Conservation (phyloP, 2,329 filamentous ascomycete genomes). For the Ophiocordyceps camponoti-saundersi region DNA sequence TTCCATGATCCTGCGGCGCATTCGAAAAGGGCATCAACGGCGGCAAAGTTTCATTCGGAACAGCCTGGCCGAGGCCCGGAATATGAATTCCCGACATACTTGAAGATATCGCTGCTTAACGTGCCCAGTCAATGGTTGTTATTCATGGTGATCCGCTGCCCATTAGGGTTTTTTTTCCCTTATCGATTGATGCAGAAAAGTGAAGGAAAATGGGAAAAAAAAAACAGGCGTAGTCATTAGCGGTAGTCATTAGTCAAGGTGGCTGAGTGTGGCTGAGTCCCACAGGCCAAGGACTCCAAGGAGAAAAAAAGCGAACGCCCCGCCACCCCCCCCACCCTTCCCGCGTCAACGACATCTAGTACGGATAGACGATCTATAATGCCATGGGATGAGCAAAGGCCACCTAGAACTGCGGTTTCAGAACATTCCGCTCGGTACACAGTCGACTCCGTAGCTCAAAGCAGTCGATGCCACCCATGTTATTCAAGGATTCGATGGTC, state of each 20-base stretch:
- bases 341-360: background rate
- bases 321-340: background rate
- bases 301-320: no score
- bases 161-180: background rate
- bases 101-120: background rate
- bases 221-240: no score
- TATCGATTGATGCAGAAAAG: background rate
- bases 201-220: no score
- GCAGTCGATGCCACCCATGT: no score
- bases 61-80: conserved; percentile 24
- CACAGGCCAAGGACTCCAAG: no score
- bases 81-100: conserved; percentile 25
- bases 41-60: conserved; percentile 22
- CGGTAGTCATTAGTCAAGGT: no score
- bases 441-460: no score
- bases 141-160: background rate
- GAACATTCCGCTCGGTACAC: no score
- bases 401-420: background rate
- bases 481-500: no score
- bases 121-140: background rate
- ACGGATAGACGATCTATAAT: no score
- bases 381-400: background rate
- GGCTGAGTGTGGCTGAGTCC: background rate
- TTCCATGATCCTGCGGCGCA: no score
- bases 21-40: conserved; percentile 10